Percentiles rank a stretch among this genome's conserved stretches.
Conservation (phyloP, 75 land plant genomes). For the Cryptomeria japonica region DNA sequence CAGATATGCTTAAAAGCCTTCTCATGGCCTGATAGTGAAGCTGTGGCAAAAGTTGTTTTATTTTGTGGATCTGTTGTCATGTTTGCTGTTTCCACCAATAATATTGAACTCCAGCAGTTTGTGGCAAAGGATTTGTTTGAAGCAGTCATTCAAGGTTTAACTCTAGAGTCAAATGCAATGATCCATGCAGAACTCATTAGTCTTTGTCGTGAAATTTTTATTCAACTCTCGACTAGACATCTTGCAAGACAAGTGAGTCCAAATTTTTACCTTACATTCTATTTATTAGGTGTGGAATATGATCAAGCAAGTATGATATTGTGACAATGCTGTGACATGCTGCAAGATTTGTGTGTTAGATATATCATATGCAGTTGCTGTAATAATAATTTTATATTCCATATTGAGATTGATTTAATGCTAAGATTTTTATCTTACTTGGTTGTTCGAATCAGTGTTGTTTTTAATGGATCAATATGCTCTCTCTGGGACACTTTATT, state of each 20-base stretch:
- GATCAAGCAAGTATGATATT: background rate
- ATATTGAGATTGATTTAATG: background rate
- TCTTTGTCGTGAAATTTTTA: slow-evolving; percentile 83
- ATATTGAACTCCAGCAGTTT: slow-evolving; percentile 65
- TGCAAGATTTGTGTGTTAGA: background rate
- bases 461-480: background rate
- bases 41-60: slow-evolving; percentile 58
- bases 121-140: slow-evolving; percentile 79
- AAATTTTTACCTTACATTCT: background rate
- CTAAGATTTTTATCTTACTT: background rate
- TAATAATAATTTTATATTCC: background rate
- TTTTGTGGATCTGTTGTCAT: slow-evolving; percentile 74
- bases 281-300: background rate
- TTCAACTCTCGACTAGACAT: slow-evolving; percentile 63
- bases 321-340: background rate
- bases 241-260: slow-evolving; percentile 66
- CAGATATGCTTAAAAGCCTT: slow-evolving; percentile 62
- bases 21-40: slow-evolving; percentile 91
- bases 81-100: slow-evolving; percentile 48
- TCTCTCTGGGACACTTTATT: background rate
- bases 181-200: slow-evolving; percentile 82
- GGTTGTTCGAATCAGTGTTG: background rate
- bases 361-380: background rate
- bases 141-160: slow-evolving; percentile 71
- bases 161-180: slow-evolving; percentile 81